phyloP scores from a whole-genome alignment of 148 eudicot species.

The Cornus suecica region DNA sequence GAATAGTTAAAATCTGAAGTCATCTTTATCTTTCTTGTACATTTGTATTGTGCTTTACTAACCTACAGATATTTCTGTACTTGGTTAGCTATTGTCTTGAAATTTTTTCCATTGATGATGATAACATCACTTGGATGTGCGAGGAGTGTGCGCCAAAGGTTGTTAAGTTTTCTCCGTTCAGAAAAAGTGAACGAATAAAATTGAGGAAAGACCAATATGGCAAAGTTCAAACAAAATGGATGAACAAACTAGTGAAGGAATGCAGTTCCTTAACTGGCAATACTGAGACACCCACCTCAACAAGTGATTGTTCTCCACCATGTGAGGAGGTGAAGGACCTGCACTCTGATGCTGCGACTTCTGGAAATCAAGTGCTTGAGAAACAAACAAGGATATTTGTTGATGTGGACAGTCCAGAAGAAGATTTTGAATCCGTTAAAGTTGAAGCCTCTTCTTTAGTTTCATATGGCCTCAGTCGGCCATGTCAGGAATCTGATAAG shows the following conservation, averaged over 20 bases:
- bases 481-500: neutral
- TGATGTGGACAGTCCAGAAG: conserved; percentile 21
- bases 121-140: conserved; percentile 27
- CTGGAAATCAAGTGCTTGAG: conserved; percentile 7
- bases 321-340: neutral
- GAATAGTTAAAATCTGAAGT: neutral
- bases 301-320: conserved; percentile 7
- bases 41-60: neutral
- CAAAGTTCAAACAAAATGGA: conserved; percentile 16
- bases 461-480: conserved; percentile 17
- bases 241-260: neutral
- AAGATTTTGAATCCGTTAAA: conserved; percentile 14
- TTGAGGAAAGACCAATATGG: conserved; percentile 1
- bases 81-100: conserved; percentile 33
- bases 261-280: neutral
- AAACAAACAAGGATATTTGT: conserved; percentile 20
- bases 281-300: neutral
- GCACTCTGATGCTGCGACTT: neutral
- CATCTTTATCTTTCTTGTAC: neutral
- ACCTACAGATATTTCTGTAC: neutral
- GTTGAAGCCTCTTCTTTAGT: neutral
- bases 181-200: conserved; percentile 15
- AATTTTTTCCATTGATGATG: conserved; percentile 22
- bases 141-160: conserved; percentile 30
- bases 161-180: neutral